Evolutionary conservation across 2,329 filamentous ascomycete species (phyloP).

Genomic region (Gaeumannomyces tritici): DNA sequence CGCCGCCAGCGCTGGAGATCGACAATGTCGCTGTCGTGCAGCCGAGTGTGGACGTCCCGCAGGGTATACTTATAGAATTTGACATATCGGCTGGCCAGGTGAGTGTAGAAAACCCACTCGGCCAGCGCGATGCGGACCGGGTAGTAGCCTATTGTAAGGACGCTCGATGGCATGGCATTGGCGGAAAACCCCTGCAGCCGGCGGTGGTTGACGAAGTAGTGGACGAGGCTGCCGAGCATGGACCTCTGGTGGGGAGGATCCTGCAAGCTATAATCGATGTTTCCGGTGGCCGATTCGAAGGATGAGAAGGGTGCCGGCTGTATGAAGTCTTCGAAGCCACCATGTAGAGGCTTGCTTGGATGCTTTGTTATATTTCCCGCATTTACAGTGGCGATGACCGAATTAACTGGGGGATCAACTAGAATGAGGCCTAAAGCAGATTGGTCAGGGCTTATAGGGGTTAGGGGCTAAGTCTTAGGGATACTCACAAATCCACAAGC

Average conservation of each 20-base stretch:
- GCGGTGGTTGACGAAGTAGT: neutral
- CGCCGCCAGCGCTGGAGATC: conserved; percentile 13
- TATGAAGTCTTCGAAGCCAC: conserved; percentile 6
- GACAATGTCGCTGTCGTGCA: conserved; percentile 10
- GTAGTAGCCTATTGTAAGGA: conserved; percentile 10
- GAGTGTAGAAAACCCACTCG: conserved; percentile 11
- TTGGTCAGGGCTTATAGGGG: neutral
- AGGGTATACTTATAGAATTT: conserved; percentile 13
- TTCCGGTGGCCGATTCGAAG: conserved; percentile 1
- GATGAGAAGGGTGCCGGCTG: conserved; percentile 4
- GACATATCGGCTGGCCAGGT: conserved; percentile 10
- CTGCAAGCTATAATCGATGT: neutral
- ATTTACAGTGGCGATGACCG: neutral
- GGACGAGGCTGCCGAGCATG: conserved; percentile 4
- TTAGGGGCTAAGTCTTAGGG: neutral
- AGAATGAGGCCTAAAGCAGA: conserved; percentile 5
- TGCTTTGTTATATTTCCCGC: neutral
- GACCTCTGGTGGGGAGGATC: neutral
- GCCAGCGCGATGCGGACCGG: conserved; percentile 10
- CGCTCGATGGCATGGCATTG: conserved; percentile 4
- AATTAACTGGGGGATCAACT: conserved; percentile 1
- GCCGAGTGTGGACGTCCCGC: conserved; percentile 5
- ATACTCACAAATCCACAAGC: conserved; percentile 6
- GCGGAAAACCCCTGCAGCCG: conserved; percentile 3
- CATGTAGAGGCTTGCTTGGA: conserved; percentile 3